phyloP scores from a whole-genome alignment of 1,284 basidiomycete species.

The Psilocybe mexicana region DNA sequence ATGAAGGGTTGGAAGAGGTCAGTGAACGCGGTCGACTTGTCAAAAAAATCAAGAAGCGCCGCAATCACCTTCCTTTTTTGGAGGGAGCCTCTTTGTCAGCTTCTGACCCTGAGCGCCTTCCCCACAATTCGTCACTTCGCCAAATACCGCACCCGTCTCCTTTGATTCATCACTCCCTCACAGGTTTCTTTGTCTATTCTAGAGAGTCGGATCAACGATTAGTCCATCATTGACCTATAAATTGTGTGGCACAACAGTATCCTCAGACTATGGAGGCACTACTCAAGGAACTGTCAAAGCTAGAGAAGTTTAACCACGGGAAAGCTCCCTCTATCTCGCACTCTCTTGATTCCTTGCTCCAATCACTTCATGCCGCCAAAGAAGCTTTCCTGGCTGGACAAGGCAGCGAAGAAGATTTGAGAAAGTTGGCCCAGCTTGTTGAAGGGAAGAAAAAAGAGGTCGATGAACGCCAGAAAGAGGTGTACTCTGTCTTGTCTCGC shows the following conservation, averaged over 20 bases:
- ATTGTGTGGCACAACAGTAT: neutral
- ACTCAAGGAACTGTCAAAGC: constrained; percentile 72
- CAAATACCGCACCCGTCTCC: too few species aligned
- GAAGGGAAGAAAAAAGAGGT: constrained; percentile 80
- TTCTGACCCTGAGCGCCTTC: neutral
- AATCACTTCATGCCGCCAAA: constrained; percentile 60
- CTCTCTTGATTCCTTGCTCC: constrained; percentile 71
- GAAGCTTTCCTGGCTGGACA: constrained; percentile 54
- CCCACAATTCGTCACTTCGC: neutral
- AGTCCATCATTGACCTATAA: neutral
- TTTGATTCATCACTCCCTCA: too few species aligned
- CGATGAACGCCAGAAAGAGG: constrained; percentile 85
- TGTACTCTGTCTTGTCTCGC: constrained; percentile 74
- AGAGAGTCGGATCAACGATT: neutral
- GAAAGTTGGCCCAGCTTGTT: constrained; percentile 56
- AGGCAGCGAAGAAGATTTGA: constrained; percentile 54
- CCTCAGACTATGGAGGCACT: constrained; percentile 60
- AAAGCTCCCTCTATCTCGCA: constrained; percentile 60
- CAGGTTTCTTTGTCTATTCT: too few species aligned
- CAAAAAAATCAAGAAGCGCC: neutral
- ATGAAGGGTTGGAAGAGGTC: neutral
- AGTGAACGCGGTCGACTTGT: neutral
- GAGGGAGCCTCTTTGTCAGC: neutral
- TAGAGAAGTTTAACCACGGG: constrained; percentile 64
- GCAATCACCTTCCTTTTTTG: neutral